These are phyloP conservation scores for Phlegmacium glaucopus DNA, from an alignment of 768 basidiomycete genomes.

Conservation along the genomic window DNA sequence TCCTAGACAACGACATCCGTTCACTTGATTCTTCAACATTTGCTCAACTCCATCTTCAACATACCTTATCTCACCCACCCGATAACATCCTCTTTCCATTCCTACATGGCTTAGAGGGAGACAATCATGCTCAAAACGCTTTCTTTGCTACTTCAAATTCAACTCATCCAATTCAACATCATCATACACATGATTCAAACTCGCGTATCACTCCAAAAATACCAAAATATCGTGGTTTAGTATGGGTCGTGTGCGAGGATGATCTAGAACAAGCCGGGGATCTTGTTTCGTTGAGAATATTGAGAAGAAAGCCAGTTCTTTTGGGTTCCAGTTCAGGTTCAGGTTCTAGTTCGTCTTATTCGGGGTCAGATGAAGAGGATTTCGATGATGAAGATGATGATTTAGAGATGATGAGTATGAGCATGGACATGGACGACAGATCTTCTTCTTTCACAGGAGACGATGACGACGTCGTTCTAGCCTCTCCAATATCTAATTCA, in stretches of 20 bases:
- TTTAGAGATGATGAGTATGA: not conserved
- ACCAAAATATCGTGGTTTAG: constrained; percentile 62
- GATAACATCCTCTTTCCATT: constrained; percentile 87
- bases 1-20: constrained; percentile 15
- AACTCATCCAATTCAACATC: constrained; percentile 7
- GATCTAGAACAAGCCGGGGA: constrained; percentile 43
- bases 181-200: constrained; percentile 5
- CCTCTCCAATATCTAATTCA: constrained; percentile 3
- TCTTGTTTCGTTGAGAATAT: constrained; percentile 30
- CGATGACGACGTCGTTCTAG: constrained; percentile 9
- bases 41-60: constrained; percentile 56
- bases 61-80: constrained; percentile 67
- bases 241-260: constrained; percentile 82
- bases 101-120: constrained; percentile 81
- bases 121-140: constrained; percentile 72
- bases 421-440: not conserved
- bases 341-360: not conserved
- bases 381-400: constrained; percentile 27
- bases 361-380: constrained; percentile 7
- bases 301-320: constrained; percentile 27
- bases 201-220: constrained; percentile 24
- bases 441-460: not conserved
- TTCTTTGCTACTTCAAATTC: constrained; percentile 59
- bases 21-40: constrained; percentile 45
- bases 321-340: constrained; percentile 4